Evolutionary conservation across 306 rosid species (phyloP), one percentile per base, ranked within the genome.

Genomic region (Quillaja saponaria): DNA sequence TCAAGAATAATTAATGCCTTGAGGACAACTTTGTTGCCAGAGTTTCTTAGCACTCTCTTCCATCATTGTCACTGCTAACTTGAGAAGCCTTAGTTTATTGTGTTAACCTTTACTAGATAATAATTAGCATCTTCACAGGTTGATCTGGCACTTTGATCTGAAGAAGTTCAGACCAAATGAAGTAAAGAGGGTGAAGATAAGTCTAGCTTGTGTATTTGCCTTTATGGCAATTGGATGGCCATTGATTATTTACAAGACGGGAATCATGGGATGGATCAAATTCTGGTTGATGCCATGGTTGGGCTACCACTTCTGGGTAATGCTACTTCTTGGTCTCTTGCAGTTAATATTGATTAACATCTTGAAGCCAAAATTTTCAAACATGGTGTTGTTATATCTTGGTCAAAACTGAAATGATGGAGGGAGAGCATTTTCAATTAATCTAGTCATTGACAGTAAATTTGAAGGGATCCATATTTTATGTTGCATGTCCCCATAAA

Each of bases 261-360:
- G 99, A 69, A 79, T 89, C 50, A 60, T 89, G 73, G 99, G 99
- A 69, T 92, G 99, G 99, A 67, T 92, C 69, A 92, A 92, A 60
- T 92, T 77, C 84, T 92, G 99, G 99, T 58, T 92, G 82, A 89
- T 92, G 96, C 99, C 99, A 28, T 92, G 96, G 96, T 74, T 89
- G 75, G 99, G 96, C 66, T 92, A 89, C 71, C 96, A 92, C 89
- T 89, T 92, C 63, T 92, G 99, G 99, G 99, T 92, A 92, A 75
- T 71, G 40, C 71, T 47, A 40, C 58, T 73, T 72, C 57, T 55
- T 47, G 15, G 40, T 63, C 50, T 48, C 72, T 55, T 50, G 57
- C 69, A 46, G 16, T 66, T 41, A 64, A 37, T 72, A 48, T 74
- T 61, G 69, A 25, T 52, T 41, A 55, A 42, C 18, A 33, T 61